Evolutionary conservation across 2,329 filamentous ascomycete species (phyloP).

Genomic region (Epichloe aotearoae): DNA sequence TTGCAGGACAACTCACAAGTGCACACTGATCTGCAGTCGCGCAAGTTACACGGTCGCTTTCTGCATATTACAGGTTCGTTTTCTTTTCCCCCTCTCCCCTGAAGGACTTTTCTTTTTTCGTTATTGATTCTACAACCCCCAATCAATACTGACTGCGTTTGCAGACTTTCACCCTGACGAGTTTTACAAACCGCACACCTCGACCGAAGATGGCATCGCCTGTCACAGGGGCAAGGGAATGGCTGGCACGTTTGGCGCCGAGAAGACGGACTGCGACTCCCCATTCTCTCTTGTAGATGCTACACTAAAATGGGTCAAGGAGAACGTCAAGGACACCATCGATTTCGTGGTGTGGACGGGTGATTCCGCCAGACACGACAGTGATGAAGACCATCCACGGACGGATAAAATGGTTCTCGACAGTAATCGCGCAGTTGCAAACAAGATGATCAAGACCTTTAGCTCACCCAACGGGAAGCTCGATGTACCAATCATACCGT

Average conservation of each 20-base stretch:
- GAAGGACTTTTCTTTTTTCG: not conserved
- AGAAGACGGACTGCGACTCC: slow-evolving; percentile 79
- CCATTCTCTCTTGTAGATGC: slow-evolving; percentile 70
- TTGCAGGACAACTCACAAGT: not conserved
- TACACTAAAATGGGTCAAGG: slow-evolving; percentile 78
- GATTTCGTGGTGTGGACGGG: slow-evolving; percentile 93
- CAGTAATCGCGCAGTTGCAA: slow-evolving; percentile 62
- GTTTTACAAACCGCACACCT: slow-evolving; percentile 69
- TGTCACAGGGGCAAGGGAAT: slow-evolving; percentile 71
- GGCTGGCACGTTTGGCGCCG: slow-evolving; percentile 71
- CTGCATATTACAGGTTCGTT: slow-evolving; percentile 73
- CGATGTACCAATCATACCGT: slow-evolving; percentile 71
- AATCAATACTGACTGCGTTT: slow-evolving; percentile 1
- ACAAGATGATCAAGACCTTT: slow-evolving; percentile 67
- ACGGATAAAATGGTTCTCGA: slow-evolving; percentile 61
- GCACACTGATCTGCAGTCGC: slow-evolving; percentile 14
- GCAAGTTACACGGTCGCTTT: slow-evolving; percentile 58
- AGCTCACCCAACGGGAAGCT: slow-evolving; percentile 43
- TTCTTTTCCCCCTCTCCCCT: not conserved
- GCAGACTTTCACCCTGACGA: slow-evolving; percentile 85
- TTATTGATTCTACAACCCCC: not conserved
- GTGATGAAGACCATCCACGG: slow-evolving; percentile 68
- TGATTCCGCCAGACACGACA: slow-evolving; percentile 81
- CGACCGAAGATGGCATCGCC: slow-evolving; percentile 51
- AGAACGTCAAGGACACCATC: slow-evolving; percentile 62